These are phyloP conservation scores for Laburnicola sp. DNA, from an alignment of 2,329 filamentous ascomycete species.

Conservation along the genomic window DNA sequence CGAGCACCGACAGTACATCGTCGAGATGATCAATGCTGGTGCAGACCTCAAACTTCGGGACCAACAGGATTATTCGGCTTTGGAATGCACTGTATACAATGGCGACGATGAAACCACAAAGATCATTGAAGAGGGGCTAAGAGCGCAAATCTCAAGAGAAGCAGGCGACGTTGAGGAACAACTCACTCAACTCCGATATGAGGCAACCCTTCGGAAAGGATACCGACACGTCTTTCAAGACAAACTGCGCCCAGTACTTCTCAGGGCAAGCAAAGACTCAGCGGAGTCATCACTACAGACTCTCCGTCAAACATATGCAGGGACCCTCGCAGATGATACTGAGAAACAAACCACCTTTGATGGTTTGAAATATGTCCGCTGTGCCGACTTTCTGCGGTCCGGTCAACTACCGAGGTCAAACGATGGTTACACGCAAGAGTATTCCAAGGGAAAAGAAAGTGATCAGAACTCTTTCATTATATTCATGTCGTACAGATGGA, in stretches of 20 bases:
- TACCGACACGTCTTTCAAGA: slow-evolving; percentile 47
- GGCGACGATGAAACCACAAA: slow-evolving; percentile 26
- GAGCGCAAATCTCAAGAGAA: slow-evolving; percentile 1
- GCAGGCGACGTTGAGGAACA: slow-evolving; percentile 3
- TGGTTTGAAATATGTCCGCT: slow-evolving; percentile 32
- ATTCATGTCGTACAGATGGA: slow-evolving; percentile 47
- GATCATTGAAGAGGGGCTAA: slow-evolving; percentile 35
- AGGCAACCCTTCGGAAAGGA: slow-evolving; percentile 38
- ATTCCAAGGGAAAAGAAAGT: not conserved
- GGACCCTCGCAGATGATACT: slow-evolving; percentile 18
- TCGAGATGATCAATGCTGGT: slow-evolving; percentile 38
- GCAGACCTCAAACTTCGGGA: slow-evolving; percentile 41
- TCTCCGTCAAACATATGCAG: slow-evolving; percentile 12
- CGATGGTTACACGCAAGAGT: slow-evolving; percentile 20
- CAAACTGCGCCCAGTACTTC: slow-evolving; percentile 40
- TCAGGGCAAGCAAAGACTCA: slow-evolving; percentile 14
- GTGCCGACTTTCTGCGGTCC: slow-evolving; percentile 28
- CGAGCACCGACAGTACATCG: slow-evolving; percentile 43
- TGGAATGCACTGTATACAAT: slow-evolving; percentile 46
- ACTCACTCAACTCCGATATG: slow-evolving; percentile 15
- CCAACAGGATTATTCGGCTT: slow-evolving; percentile 42
- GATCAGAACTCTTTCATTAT: slow-evolving; percentile 29
- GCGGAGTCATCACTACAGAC: slow-evolving; percentile 5
- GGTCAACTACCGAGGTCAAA: slow-evolving; percentile 32
- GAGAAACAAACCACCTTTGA: slow-evolving; percentile 32